Evolutionary conservation across 805 yeast genomes (phyloP).

Genomic region (Nakazawaea pomicola): DNA sequence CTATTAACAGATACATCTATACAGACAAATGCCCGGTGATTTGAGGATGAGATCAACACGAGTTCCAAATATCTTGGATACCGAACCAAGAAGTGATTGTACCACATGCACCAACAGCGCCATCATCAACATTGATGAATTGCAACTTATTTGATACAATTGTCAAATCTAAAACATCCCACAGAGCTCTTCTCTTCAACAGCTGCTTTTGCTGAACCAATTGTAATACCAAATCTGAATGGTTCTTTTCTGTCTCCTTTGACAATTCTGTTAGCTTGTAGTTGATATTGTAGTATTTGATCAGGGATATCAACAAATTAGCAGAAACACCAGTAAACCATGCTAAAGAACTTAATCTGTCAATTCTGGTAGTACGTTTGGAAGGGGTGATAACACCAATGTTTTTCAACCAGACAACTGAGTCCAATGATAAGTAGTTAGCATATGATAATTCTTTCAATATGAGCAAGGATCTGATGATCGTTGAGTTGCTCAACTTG

Average conservation of each 20-base stretch:
- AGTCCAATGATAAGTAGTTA: slow-evolving; percentile 59
- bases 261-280: slow-evolving; percentile 29
- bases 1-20: no score
- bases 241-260: slow-evolving; percentile 30
- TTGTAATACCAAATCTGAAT: slow-evolving; percentile 27
- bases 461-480: slow-evolving; percentile 45
- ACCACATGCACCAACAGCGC: slow-evolving; percentile 81
- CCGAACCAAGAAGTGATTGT: slow-evolving; percentile 77
- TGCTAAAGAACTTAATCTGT: slow-evolving; percentile 58
- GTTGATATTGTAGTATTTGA: slow-evolving; percentile 44
- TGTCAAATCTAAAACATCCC: slow-evolving; percentile 72
- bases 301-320: slow-evolving; percentile 54
- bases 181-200: slow-evolving; percentile 55
- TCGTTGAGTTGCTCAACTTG: slow-evolving; percentile 58
- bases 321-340: slow-evolving; percentile 74
- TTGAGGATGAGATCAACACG: neutral
- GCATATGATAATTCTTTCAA: slow-evolving; percentile 57
- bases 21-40: no score
- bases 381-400: slow-evolving; percentile 45
- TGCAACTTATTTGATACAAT: slow-evolving; percentile 70
- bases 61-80: slow-evolving; percentile 61
- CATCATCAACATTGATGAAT: slow-evolving; percentile 62
- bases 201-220: slow-evolving; percentile 35
- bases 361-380: slow-evolving; percentile 41
- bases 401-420: slow-evolving; percentile 55